phyloP scores from a whole-genome alignment of 2,329 filamentous ascomycete genomes.

The Penicillium sp. region DNA sequence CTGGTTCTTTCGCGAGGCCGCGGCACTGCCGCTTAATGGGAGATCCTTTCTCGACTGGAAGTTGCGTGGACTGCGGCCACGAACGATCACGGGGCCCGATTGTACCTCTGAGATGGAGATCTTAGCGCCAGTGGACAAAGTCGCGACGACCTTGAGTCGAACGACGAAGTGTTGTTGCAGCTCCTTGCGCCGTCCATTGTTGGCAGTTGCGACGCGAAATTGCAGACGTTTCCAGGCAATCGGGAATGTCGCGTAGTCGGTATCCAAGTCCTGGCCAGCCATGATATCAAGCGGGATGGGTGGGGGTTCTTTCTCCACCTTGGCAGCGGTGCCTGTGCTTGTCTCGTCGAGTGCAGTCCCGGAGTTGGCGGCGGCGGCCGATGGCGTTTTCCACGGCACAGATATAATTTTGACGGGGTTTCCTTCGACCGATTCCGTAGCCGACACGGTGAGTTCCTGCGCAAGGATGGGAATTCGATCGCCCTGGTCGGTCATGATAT shows the following conservation, averaged over 20 bases:
- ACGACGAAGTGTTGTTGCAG: conserved; percentile 95
- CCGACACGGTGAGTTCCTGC: conserved; percentile 86
- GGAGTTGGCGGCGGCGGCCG: conserved; percentile 62
- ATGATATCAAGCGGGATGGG: conserved; percentile 74
- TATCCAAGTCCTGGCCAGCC: conserved; percentile 70
- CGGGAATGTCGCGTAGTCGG: conserved; percentile 86
- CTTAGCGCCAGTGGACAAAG: conserved; percentile 80
- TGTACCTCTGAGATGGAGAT: conserved; percentile 80
- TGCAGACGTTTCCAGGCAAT: conserved; percentile 94
- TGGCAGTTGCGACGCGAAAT: conserved; percentile 92
- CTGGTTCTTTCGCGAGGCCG: conserved; percentile 73
- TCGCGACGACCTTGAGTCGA: conserved; percentile 82
- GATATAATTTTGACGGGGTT: conserved; percentile 92
- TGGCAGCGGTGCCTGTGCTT: conserved; percentile 53
- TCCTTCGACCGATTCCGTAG: conserved; percentile 92
- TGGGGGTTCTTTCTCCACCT: conserved; percentile 82
- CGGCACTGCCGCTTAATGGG: conserved; percentile 78
- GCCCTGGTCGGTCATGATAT: conserved; percentile 80
- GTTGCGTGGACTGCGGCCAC: conserved; percentile 89
- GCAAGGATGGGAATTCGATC: conserved; percentile 80
- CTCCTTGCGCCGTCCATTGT: conserved; percentile 92
- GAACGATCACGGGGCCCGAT: conserved; percentile 90
- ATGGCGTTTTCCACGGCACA: conserved; percentile 94
- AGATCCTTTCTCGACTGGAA: conserved; percentile 95
- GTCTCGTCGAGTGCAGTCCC: conserved; percentile 52